Conservation (phyloP, 1,284 basidiomycete species). For the Apiotrichum gamsii region DNA sequence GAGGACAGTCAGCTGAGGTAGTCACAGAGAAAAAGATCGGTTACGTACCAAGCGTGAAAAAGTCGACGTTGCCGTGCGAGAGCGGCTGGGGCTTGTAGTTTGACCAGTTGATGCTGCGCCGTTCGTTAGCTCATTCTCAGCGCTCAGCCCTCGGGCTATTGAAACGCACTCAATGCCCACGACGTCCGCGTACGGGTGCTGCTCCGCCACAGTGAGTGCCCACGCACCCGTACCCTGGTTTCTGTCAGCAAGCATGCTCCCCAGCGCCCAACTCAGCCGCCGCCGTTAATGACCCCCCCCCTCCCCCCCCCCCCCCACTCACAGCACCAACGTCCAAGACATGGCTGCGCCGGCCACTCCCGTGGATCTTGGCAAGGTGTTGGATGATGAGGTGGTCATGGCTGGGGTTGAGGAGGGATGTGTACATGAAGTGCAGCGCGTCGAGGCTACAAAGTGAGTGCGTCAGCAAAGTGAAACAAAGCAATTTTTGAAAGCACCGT, state of each 20-base stretch:
- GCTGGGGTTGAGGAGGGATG: slow-evolving; percentile 24
- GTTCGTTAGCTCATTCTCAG: no score
- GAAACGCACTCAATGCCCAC: slow-evolving; percentile 38
- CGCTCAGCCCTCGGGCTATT: no score
- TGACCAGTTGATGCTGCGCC: slow-evolving; percentile 30
- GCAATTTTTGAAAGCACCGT: no score
- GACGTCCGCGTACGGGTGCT: slow-evolving; percentile 33
- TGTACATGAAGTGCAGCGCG: slow-evolving; percentile 22
- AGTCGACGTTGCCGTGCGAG: slow-evolving; percentile 37
- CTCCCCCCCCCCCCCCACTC: no score
- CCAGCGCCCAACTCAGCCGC: background rate
- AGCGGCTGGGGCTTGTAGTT: slow-evolving; percentile 10
- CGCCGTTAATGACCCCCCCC: no score
- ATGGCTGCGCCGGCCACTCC: slow-evolving; percentile 26
- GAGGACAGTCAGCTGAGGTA: background rate
- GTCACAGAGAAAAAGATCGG: background rate
- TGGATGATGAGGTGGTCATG: slow-evolving; percentile 21
- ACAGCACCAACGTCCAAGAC: slow-evolving; percentile 40
- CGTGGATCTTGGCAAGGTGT: slow-evolving; percentile 29
- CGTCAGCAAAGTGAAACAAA: no score
- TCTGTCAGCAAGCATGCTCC: background rate
- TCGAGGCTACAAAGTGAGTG: slow-evolving; percentile 14
- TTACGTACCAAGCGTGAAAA: slow-evolving; percentile 29
- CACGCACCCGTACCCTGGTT: slow-evolving; percentile 24
- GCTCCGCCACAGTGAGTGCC: slow-evolving; percentile 26